Conservation (phyloP, 2,329 filamentous ascomycete genomes). For the Fusarium multiceps region DNA sequence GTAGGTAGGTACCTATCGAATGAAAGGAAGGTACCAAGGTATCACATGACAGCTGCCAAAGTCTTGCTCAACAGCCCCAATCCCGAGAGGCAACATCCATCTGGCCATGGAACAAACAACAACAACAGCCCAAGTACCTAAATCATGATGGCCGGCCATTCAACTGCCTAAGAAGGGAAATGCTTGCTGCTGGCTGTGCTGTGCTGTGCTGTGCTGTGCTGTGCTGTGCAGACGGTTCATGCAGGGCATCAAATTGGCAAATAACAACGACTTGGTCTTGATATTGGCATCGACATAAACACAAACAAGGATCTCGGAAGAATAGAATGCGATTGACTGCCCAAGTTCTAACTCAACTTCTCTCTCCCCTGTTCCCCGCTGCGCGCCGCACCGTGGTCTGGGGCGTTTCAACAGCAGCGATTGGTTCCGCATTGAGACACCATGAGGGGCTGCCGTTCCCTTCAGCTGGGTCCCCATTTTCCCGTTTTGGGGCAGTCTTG, state of each 20-base stretch:
- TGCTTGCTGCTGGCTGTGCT: not conserved
- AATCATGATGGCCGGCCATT: not conserved
- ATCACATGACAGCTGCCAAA: conserved; percentile 27
- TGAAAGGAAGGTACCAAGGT: not conserved
- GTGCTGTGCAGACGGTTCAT: not conserved
- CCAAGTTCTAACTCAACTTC: not conserved
- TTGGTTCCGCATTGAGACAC: conserved; percentile 40
- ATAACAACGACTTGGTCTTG: not conserved
- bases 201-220: no score
- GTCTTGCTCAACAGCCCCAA: not conserved
- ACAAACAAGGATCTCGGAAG: conserved; percentile 25
- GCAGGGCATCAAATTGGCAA: not conserved
- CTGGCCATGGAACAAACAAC: not conserved
- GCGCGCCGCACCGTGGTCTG: conserved; percentile 31
- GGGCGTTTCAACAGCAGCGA: conserved; percentile 31
- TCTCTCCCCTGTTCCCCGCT: conserved; percentile 11
- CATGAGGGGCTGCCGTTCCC: conserved; percentile 38
- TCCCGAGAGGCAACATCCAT: not conserved
- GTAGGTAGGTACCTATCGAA: no score
- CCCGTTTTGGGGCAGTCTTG: conserved; percentile 50
- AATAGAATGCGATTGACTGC: conserved; percentile 28
- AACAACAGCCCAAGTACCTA: not conserved
- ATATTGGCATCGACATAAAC: not conserved
- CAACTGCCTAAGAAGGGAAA: conserved; percentile 8
- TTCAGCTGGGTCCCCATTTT: conserved; percentile 37